A percentile compares a stretch with the other conserved stretches of the same genome.
phyloP scores from a whole-genome alignment of 2,329 filamentous ascomycete species.

The Aspergillus alliaceus region DNA sequence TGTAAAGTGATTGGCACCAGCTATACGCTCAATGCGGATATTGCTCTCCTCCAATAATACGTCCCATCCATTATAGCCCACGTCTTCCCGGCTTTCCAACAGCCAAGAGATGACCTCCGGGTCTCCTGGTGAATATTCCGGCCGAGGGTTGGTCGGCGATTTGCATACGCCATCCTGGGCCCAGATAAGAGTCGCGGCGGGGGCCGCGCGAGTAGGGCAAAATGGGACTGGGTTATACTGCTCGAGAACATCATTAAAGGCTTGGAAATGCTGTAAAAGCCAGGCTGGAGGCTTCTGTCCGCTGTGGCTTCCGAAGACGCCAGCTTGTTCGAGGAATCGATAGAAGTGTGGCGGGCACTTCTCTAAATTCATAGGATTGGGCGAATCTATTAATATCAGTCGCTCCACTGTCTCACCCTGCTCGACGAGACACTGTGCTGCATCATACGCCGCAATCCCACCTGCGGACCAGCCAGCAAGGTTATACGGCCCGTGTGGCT shows the following conservation, averaged over 20 bases:
- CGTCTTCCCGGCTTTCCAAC: constrained; percentile 47
- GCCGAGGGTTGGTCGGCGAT: constrained; percentile 29
- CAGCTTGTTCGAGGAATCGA: constrained; percentile 48
- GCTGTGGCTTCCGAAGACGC: constrained; percentile 44
- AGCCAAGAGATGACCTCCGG: constrained; percentile 51
- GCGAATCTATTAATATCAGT: constrained; percentile 65
- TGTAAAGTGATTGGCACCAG: constrained; percentile 36
- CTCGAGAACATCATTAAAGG: neutral
- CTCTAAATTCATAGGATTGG: constrained; percentile 66
- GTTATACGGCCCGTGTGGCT: neutral
- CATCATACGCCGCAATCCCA: constrained; percentile 69
- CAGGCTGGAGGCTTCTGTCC: constrained; percentile 46
- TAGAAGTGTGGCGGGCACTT: constrained; percentile 59
- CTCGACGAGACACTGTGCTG: constrained; percentile 59
- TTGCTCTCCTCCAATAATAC: constrained; percentile 40
- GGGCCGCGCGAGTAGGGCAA: neutral
- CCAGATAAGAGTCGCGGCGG: neutral
- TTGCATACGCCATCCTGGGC: neutral
- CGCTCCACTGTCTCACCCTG: constrained; percentile 59
- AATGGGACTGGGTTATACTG: neutral
- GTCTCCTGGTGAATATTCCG: constrained; percentile 41
- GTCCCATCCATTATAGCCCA: constrained; percentile 50
- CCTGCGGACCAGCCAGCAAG: constrained; percentile 64
- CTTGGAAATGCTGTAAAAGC: constrained; percentile 50
- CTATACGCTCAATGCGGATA: constrained; percentile 23